A percentile compares a stretch with the other conserved stretches of the same genome.
Conservation (phyloP, 768 basidiomycete genomes). For the Favolaschia claudopus region DNA sequence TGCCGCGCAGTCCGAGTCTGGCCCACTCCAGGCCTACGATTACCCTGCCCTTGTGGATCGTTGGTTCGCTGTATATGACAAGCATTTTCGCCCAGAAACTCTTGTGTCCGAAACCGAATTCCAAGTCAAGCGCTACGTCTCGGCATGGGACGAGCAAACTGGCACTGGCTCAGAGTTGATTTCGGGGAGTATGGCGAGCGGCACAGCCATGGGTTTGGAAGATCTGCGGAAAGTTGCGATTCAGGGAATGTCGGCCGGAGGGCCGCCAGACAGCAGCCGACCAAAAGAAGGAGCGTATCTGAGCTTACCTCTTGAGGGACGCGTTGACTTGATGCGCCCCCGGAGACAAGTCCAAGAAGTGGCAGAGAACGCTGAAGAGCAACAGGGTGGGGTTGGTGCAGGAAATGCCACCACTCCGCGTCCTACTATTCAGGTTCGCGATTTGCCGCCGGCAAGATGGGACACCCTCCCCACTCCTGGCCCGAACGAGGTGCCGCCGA, state of each 20-base stretch:
- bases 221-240: constrained; percentile 70
- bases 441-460: constrained; percentile 50
- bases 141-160: constrained; percentile 73
- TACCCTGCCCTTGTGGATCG: constrained; percentile 85
- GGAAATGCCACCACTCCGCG: constrained; percentile 39
- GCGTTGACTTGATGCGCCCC: constrained; percentile 86
- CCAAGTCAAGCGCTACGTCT: constrained; percentile 69
- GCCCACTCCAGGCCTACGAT: constrained; percentile 63
- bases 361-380: constrained; percentile 21
- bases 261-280: constrained; percentile 22
- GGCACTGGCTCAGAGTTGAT: constrained; percentile 26
- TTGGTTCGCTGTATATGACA: constrained; percentile 93
- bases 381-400: constrained; percentile 4
- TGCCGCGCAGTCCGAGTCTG: constrained; percentile 14
- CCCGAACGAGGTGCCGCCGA: constrained; percentile 66
- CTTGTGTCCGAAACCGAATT: constrained; percentile 56
- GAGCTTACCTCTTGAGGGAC: constrained; percentile 85
- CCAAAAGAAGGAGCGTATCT: constrained; percentile 75
- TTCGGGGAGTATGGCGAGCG: constrained; percentile 30
- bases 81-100: constrained; percentile 74
- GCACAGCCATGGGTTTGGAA: constrained; percentile 60
- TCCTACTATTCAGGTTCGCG: constrained; percentile 36
- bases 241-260: constrained; percentile 56
- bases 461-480: constrained; percentile 67
- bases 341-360: constrained; percentile 32